These are phyloP conservation scores for Pelargonium australe DNA, from an alignment of 441 rosid genomes.

Conservation along the genomic window DNA sequence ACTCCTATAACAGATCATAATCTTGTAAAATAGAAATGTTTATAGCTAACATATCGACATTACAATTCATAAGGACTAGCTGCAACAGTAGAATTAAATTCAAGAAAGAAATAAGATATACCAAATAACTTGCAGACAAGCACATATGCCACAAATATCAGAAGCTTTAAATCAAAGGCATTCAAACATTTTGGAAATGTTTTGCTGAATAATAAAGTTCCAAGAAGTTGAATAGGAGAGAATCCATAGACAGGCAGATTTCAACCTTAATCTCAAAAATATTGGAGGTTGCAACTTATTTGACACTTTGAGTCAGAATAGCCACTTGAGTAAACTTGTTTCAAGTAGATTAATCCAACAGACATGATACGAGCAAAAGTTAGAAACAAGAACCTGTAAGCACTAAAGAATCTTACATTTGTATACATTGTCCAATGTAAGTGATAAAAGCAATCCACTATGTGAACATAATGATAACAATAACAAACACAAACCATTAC, in stretches of 20 bases:
- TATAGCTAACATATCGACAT: background rate
- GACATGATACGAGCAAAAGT: background rate
- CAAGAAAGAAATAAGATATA: background rate
- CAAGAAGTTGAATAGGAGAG: background rate
- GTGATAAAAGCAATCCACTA: too few relatives aligned
- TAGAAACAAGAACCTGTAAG: background rate
- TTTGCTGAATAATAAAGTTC: background rate
- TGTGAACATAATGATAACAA: background rate
- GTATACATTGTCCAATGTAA: too few relatives aligned
- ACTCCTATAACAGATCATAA: constrained; percentile 1
- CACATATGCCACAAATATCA: background rate
- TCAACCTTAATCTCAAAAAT: background rate
- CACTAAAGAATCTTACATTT: background rate
- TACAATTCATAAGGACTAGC: background rate
- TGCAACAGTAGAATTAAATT: background rate
- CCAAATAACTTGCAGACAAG: background rate
- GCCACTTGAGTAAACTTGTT: background rate
- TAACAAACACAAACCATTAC: constrained; percentile 4
- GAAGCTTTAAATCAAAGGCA: background rate
- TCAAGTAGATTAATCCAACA: background rate
- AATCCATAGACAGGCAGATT: constrained; percentile 1
- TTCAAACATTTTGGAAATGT: background rate
- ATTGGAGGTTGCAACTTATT: background rate
- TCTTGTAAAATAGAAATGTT: background rate
- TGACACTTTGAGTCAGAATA: background rate